phyloP scores from a whole-genome alignment of 2,329 filamentous ascomycete genomes.

The Fusarium sp. region DNA sequence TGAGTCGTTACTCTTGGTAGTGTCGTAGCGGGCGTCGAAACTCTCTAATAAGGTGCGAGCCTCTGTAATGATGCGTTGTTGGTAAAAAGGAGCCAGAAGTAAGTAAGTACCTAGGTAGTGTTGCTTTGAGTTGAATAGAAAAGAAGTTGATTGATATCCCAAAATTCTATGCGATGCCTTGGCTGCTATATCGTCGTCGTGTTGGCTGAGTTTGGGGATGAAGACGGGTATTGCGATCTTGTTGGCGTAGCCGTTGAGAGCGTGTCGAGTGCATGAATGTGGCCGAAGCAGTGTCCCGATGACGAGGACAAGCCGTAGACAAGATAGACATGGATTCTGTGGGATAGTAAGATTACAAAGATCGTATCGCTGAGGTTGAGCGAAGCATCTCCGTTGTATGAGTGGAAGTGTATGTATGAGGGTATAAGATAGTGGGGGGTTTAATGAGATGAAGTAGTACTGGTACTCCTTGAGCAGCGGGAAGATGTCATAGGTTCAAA shows the following conservation, averaged over 20 bases:
- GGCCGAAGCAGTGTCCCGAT: constrained; percentile 21
- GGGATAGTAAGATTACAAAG: constrained; percentile 19
- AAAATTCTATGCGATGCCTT: constrained; percentile 2
- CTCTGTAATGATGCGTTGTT: constrained; percentile 1
- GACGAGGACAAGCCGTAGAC: constrained; percentile 21
- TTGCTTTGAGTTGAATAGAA: not conserved
- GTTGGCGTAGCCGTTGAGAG: constrained; percentile 30
- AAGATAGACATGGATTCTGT: constrained; percentile 37
- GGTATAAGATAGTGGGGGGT: not conserved
- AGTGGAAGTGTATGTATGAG: not conserved
- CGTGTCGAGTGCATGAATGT: constrained; percentile 32
- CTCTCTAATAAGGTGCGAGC: constrained; percentile 39
- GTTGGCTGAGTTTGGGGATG: not conserved
- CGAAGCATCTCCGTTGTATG: constrained; percentile 20
- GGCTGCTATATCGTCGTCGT: not conserved
- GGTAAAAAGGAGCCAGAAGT: not conserved
- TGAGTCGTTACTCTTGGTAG: not conserved
- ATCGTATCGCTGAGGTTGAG: not conserved
- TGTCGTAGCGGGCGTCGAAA: constrained; percentile 28
- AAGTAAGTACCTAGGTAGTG: not conserved
- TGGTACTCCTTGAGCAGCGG: not conserved
- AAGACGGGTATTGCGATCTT: constrained; percentile 21
- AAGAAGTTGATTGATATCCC: not conserved
- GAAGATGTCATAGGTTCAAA: constrained; percentile 32
- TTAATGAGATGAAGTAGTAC: constrained; percentile 17